phyloP scores from a whole-genome alignment of 345 rosid species.

The Bruguiera parviflora region DNA sequence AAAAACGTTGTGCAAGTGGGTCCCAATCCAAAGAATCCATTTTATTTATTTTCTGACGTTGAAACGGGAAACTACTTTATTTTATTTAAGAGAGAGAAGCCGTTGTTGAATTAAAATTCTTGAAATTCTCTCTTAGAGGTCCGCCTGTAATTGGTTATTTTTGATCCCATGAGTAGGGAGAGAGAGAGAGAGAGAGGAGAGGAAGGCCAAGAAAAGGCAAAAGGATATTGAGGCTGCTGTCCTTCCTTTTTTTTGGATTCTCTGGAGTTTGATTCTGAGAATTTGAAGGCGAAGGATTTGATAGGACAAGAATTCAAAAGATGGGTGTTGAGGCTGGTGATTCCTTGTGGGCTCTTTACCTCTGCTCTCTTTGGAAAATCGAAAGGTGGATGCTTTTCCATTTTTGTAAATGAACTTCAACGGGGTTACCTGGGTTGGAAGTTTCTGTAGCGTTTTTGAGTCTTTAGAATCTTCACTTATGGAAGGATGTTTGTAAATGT shows the following conservation, averaged over 20 bases:
- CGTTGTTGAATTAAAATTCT: no score
- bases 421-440: no score
- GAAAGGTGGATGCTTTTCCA: constrained; percentile 26
- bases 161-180: not conserved
- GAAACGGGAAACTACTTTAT: no score
- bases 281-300: constrained; percentile 14
- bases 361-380: constrained; percentile 26
- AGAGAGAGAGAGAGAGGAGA: not conserved
- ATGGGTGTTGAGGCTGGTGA: constrained; percentile 23
- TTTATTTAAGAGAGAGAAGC: no score
- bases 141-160: no score
- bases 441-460: not conserved
- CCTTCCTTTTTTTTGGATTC: not conserved
- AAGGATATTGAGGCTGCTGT: not conserved
- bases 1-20: no score
- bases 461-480: not conserved
- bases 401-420: not conserved
- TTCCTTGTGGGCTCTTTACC: constrained; percentile 25
- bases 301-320: constrained; percentile 14
- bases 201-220: not conserved
- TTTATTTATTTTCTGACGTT: no score
- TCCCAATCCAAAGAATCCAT: no score
- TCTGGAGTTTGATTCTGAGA: constrained; percentile 5
- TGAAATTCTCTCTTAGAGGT: no score
- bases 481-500: not conserved